Base-by-base conservation (phyloP, 768 basidiomycete species). In the Leccinum rimulosum region DNA sequence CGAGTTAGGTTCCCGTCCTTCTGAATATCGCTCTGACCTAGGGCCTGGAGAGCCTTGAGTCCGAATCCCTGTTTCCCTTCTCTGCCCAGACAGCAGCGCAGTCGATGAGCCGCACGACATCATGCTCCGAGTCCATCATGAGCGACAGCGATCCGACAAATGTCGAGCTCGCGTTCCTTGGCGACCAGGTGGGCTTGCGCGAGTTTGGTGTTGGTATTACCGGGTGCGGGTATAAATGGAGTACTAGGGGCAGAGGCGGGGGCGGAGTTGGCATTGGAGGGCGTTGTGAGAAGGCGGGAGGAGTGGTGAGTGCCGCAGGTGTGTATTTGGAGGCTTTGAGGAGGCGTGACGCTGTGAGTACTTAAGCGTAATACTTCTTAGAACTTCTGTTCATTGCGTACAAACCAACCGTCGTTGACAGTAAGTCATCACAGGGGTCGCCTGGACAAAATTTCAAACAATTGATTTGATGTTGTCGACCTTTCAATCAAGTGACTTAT, bases 81-180 rank as follows among this genome's bases (percentile, higher is more conserved):
- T 89, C 84, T 2, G 76, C 71, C 88, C 88, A 93, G 1, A 76
- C 74, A 78, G 79, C 81, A 1, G 86, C 89, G 62, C 87, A 90
- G 57, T 88, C 82, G 4, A 84, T 78, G 65, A 93, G 77, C 0
- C 22, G 88, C 89, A 14, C 74, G 77, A 63, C 84, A 86, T 4
- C 91, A 79, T 4, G 77, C 75, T 1, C 82, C 78, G n/a, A 94
- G 76, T 1, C 88, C 89, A 47, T 85, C 81, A 7, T 80, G 75
- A 12, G 90, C 78, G 10, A 86, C 77, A 17, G 74, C 74, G n/a
- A 76, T 70, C 1, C 89, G 78, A 50, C 80, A 73, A 0, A 67
- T 65, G 6, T 81, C 81, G 8, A 92, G 79, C 58, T 86, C 86
- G 22, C 74, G 78, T 67, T 93, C 90, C 69, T 90, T 90, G 30